phyloP scores from a whole-genome alignment of 1,284 basidiomycete genomes.

The Lentinula novae-zelandiae region DNA sequence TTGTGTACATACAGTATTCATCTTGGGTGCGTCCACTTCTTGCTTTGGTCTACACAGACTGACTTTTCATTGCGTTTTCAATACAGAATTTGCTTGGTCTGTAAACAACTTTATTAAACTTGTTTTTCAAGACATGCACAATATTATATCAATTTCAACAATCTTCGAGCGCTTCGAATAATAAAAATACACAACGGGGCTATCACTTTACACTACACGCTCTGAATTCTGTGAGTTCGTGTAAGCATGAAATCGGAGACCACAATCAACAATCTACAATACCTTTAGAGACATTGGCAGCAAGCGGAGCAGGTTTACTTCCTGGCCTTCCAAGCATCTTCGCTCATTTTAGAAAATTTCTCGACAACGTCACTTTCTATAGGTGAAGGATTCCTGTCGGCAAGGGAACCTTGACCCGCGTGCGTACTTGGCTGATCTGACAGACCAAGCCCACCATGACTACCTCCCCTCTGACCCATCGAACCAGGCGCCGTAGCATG shows the following conservation, averaged over 20 bases:
- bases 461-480: slow-evolving; percentile 37
- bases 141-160: background rate
- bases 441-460: slow-evolving; percentile 34
- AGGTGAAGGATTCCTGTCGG: slow-evolving; percentile 39
- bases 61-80: background rate
- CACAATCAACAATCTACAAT: background rate
- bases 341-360: slow-evolving; percentile 41
- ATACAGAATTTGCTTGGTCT: background rate
- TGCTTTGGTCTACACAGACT: background rate
- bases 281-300: background rate
- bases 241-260: background rate
- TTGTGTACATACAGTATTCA: background rate
- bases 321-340: slow-evolving; percentile 43
- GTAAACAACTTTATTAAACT: background rate
- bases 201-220: background rate
- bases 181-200: background rate
- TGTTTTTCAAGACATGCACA: background rate
- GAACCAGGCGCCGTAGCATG: slow-evolving; percentile 39
- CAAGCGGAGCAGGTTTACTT: slow-evolving; percentile 26
- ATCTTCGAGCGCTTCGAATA: background rate
- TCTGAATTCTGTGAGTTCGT: background rate
- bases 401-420: slow-evolving; percentile 31
- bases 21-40: background rate
- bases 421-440: slow-evolving; percentile 31
- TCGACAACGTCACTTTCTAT: slow-evolving; percentile 38